phyloP scores from a whole-genome alignment of 2,329 filamentous ascomycete species.

The Chaetomium olivaceum region DNA sequence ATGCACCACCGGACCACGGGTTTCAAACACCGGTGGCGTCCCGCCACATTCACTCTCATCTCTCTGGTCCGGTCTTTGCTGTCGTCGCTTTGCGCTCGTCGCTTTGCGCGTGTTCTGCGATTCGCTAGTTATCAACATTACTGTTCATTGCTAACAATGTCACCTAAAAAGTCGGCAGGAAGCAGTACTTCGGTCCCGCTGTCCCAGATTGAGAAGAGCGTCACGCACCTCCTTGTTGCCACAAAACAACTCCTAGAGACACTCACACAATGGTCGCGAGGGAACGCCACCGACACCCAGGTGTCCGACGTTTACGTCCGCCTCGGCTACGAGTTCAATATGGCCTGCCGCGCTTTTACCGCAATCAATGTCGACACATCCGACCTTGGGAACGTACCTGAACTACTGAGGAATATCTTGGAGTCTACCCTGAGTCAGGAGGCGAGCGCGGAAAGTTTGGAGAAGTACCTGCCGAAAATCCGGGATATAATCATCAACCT shows the following conservation, averaged over 20 bases:
- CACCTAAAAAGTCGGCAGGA: slow-evolving; percentile 44
- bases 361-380: slow-evolving; percentile 95
- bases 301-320: slow-evolving; percentile 98
- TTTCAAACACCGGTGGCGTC: slow-evolving; percentile 8
- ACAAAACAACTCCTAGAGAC: slow-evolving; percentile 98
- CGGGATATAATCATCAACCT: slow-evolving; percentile 98
- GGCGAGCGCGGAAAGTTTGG: slow-evolving; percentile 88
- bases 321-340: slow-evolving; percentile 98
- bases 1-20: slow-evolving; percentile 21
- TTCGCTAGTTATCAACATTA: neutral
- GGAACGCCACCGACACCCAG: slow-evolving; percentile 86
- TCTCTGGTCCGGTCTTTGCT: neutral
- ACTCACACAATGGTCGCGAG: slow-evolving; percentile 94
- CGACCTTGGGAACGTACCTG: slow-evolving; percentile 92
- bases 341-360: slow-evolving; percentile 94
- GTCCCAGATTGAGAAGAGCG: slow-evolving; percentile 98
- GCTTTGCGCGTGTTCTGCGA: slow-evolving; percentile 5
- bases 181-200: slow-evolving; percentile 66
- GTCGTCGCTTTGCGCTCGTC: neutral
- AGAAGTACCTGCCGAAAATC: slow-evolving; percentile 90
- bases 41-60: slow-evolving; percentile 3
- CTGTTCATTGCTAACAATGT: slow-evolving; percentile 32
- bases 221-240: slow-evolving; percentile 94
- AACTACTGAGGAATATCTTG: slow-evolving; percentile 83
- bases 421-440: slow-evolving; percentile 97